These are phyloP conservation scores for Neospermospora avenae DNA, from an alignment of 2,329 filamentous ascomycete genomes.

Conservation along the genomic window DNA sequence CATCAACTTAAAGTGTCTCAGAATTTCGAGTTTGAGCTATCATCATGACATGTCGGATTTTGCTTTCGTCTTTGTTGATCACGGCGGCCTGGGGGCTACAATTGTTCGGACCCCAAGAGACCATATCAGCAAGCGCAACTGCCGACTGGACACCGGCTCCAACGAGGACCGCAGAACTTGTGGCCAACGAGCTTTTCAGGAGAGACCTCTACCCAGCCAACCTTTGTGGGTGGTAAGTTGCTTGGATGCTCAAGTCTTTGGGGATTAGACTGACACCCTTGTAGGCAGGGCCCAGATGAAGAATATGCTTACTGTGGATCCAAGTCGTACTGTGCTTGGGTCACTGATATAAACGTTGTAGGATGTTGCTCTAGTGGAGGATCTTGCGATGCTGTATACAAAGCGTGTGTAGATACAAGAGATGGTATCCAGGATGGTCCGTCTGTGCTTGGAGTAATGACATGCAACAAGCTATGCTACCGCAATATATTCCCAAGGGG, in stretches of 20 bases:
- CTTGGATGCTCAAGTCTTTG: neutral
- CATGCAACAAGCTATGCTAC: constrained; percentile 13
- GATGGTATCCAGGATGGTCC: neutral
- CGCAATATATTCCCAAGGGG: constrained; percentile 4
- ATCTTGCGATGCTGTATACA: constrained; percentile 15
- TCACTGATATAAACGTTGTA: constrained; percentile 14
- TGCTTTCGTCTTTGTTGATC: neutral
- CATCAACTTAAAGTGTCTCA: too few relatives aligned
- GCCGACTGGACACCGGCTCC: constrained; percentile 14
- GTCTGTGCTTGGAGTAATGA: constrained; percentile 5
- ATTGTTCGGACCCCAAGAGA: constrained; percentile 10
- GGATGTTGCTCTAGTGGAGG: constrained; percentile 14
- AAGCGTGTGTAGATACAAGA: constrained; percentile 8
- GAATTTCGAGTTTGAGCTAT: too few relatives aligned
- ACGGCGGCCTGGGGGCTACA: constrained; percentile 5
- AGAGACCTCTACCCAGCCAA: constrained; percentile 5
- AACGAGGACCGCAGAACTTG: neutral
- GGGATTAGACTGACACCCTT: neutral
- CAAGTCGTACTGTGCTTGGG: constrained; percentile 13
- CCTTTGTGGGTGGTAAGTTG: constrained; percentile 14
- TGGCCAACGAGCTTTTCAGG: constrained; percentile 3
- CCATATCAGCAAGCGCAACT: constrained; percentile 9
- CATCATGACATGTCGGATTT: neutral
- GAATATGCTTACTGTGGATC: constrained; percentile 5
- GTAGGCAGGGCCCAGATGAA: constrained; percentile 11